Evolutionary conservation across 2,329 filamentous ascomycete genomes (phyloP).

Genomic region (Fusarium sp.): DNA sequence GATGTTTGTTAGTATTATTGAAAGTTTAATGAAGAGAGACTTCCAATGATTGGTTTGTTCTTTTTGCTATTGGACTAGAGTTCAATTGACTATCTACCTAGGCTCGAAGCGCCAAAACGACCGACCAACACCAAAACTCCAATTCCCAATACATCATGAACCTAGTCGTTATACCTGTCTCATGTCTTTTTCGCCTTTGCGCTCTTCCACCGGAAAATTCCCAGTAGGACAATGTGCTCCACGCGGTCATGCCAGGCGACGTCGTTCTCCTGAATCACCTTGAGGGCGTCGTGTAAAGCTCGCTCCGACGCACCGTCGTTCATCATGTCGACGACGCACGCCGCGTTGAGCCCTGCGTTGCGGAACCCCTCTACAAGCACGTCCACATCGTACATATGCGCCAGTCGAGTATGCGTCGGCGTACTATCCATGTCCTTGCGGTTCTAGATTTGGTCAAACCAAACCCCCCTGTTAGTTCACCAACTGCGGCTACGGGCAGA

Average conservation of each 20-base stretch:
- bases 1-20: background rate
- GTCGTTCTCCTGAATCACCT: constrained; percentile 34
- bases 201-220: constrained; percentile 26
- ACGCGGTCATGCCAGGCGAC: constrained; percentile 30
- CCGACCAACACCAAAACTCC: background rate
- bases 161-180: background rate
- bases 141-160: background rate
- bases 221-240: constrained; percentile 29
- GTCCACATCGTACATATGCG: constrained; percentile 38
- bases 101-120: background rate
- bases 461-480: constrained; percentile 13
- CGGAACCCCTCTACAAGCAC: constrained; percentile 32
- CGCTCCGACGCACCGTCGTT: constrained; percentile 32
- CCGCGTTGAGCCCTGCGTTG: constrained; percentile 33
- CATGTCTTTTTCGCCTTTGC: background rate
- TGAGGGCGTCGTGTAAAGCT: constrained; percentile 31
- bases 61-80: background rate
- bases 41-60: background rate
- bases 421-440: constrained; percentile 28
- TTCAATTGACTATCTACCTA: background rate
- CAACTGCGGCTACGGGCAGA: constrained; percentile 12
- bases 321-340: constrained; percentile 37
- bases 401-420: constrained; percentile 39
- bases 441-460: constrained; percentile 21
- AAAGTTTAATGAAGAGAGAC: background rate